Base-by-base conservation (phyloP, 164 flowering plant species). In the Nymphaea thermarum region DNA sequence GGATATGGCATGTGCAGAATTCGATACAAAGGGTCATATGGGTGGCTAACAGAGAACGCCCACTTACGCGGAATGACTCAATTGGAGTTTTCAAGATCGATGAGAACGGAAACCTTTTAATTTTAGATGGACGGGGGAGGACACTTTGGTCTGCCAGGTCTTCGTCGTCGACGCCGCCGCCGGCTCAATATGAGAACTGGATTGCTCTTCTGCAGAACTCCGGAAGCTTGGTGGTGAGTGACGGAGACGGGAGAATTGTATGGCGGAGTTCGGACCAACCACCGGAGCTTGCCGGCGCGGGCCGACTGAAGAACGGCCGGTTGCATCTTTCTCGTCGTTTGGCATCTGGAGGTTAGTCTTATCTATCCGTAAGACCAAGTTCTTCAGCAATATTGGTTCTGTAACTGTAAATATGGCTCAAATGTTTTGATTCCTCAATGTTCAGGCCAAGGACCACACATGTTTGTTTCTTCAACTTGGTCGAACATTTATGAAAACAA, bases 81-180 rank as follows among this genome's bases (percentile, higher is more conserved):
- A 47, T 62, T 4, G 75, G 69, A 8, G 64, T 68, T 10, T 67
- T 80, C 3, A 71, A 59, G 60, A 42, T 82, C 36, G 43, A 63
- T 17, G 67, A 71, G 8, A 69, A 80, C 70, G 90, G 89, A 2
- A 80, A 84, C 68, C 69, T 90, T 8, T 90, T 85, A 43, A 80
- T 90, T 36, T 44, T 85, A 4, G 68, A 82, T 71, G 79, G 72
- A 65, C 70, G 78, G 25, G 47, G 75, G 42, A 15, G 6, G 18
- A 75, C 72, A 44, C 63, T 88, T 41, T 90, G 94, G 96, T 84
- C 90, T 11, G 83, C 92, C 16, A 74, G 78, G 10, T 62, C 42
- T 7, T 17, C 8, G 64, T 44, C 73, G 44, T 76, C 43, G 64
- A 71, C 85, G 4, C 43, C 62, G 3, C 8, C 45, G 6, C 65